Percentiles rank a stretch among this genome's conserved stretches.
These are phyloP conservation scores for Dipteronia sinensis DNA, from an alignment of 345 rosid species.

Conservation along the genomic window DNA sequence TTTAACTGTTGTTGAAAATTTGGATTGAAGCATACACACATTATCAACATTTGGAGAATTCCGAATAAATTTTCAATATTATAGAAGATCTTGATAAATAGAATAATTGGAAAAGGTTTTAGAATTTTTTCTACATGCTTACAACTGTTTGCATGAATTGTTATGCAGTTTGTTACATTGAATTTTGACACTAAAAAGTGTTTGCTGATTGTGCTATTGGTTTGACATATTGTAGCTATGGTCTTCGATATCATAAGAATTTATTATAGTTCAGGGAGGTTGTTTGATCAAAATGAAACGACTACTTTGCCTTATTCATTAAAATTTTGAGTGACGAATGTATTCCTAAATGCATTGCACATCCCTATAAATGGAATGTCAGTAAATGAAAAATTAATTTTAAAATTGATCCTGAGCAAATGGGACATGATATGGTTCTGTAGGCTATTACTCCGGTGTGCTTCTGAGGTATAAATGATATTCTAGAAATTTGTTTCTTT, in stretches of 20 bases:
- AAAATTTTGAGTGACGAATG: not conserved
- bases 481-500: not conserved
- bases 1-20: not conserved
- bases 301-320: not conserved
- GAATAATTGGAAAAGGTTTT: not conserved
- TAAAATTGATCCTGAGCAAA: not conserved
- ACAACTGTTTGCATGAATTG: not conserved
- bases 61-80: not conserved
- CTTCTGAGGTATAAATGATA: not conserved
- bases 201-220: not conserved
- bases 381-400: not conserved
- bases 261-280: not conserved
- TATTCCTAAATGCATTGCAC: not conserved
- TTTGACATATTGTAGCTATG: not conserved
- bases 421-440: not conserved
- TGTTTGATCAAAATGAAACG: not conserved
- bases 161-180: not conserved
- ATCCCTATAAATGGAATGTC: not conserved
- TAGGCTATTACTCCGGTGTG: not conserved
- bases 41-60: not conserved
- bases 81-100: not conserved
- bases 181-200: not conserved
- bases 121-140: not conserved
- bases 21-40: not conserved
- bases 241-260: not conserved